Evolutionary conservation across 2,329 filamentous ascomycete genomes (phyloP).

Genomic region (Colletotrichum gigasporum): DNA sequence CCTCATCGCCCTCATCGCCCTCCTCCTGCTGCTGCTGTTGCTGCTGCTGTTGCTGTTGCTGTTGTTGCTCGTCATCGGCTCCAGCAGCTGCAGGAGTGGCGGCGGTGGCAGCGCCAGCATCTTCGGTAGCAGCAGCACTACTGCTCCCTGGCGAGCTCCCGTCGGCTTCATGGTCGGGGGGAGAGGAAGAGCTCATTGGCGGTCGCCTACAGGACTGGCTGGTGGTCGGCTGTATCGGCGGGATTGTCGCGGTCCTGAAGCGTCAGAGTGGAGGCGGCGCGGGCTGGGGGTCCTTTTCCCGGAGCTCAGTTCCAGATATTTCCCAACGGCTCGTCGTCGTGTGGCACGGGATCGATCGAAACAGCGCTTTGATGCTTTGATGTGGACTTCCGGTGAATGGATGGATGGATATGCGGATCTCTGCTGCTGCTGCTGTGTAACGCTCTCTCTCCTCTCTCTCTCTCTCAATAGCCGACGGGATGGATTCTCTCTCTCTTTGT

Average conservation of each 20-base stretch:
- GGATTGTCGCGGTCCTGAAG: not conserved
- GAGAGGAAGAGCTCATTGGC: conserved; percentile 20
- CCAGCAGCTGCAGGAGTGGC: not conserved
- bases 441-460: no score
- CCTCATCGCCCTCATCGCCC: no score
- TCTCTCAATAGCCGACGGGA: conserved; percentile 14
- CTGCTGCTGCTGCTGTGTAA: not conserved
- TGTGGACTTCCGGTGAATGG: conserved; percentile 2
- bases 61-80: not conserved
- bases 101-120: not conserved
- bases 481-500: not conserved
- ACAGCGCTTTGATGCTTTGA: no score
- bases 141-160: conserved; percentile 2
- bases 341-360: no score
- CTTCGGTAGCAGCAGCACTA: not conserved
- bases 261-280: conserved; percentile 10
- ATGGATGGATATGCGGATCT: not conserved
- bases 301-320: not conserved
- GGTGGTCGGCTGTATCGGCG: conserved; percentile 9
- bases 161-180: conserved; percentile 5
- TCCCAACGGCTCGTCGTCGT: not conserved
- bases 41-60: not conserved
- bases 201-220: not conserved
- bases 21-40: not conserved
- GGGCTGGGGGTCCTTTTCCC: not conserved